phyloP scores from a whole-genome alignment of 768 basidiomycete species.

The Dacryopinax spathularia region DNA sequence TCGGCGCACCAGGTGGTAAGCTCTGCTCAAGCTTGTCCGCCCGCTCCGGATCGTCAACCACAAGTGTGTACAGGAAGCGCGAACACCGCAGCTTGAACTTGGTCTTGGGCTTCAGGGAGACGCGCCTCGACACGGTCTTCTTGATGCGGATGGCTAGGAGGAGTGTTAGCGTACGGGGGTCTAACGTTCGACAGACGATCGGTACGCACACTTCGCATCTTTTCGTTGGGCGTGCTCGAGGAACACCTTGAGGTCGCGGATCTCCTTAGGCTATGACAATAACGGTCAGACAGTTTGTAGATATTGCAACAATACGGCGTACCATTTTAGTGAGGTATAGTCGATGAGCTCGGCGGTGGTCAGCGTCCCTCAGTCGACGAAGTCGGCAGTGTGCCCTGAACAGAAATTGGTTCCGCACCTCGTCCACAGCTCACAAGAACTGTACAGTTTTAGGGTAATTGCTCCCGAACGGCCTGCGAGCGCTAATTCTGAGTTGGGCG shows the following conservation, averaged over 20 bases:
- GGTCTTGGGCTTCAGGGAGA: slow-evolving; percentile 57
- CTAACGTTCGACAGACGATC: neutral
- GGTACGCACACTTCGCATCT: slow-evolving; percentile 80
- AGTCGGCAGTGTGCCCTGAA: neutral
- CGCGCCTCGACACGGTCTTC: slow-evolving; percentile 57
- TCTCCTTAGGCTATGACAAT: slow-evolving; percentile 75
- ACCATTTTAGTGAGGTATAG: neutral
- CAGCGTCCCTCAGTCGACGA: neutral
- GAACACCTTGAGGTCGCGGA: slow-evolving; percentile 97
- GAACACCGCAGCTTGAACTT: slow-evolving; percentile 99
- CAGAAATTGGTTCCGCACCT: neutral
- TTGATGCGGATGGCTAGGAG: slow-evolving; percentile 88
- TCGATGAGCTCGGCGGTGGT: neutral
- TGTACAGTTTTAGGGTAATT: neutral
- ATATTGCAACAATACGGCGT: neutral
- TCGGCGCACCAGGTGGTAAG: slow-evolving; percentile 74
- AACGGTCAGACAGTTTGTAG: neutral
- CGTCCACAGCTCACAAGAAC: neutral
- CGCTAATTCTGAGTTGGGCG: too few species aligned
- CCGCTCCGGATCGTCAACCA: slow-evolving; percentile 91
- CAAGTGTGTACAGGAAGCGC: slow-evolving; percentile 93
- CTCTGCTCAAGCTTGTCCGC: slow-evolving; percentile 94
- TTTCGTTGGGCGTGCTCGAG: slow-evolving; percentile 93
- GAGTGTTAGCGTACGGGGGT: neutral
- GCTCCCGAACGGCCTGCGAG: too few species aligned